Evolutionary conservation across 495 filamentous ascomycete species (phyloP), one percentile per base, ranked within the genome.

Genomic region (Aspergillus coremiiformis): DNA sequence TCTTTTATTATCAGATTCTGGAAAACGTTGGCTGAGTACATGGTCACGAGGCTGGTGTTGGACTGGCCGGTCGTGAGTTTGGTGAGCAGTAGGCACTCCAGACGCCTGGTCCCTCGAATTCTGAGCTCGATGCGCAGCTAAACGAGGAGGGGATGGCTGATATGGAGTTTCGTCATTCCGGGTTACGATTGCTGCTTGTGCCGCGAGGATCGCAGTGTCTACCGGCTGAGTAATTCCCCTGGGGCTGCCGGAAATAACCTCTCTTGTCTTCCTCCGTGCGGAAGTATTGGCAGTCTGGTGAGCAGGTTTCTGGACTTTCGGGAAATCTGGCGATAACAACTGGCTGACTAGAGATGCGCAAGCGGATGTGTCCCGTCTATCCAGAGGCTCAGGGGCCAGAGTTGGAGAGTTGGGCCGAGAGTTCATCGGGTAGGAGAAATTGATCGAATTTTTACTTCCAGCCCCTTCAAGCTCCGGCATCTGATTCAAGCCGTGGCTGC

Each of bases 351-450:
- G 54, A 20, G 54, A 57, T 17, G 47, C 33, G 7, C 54, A 44
- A 11, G 42, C 22, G 51, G 57, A 44, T 17, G 53, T 49, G 35
- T 60, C 43, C 46, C 39, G 53, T 1, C 45, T 46, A 54, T 63
- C 58, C 11, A 54, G 43, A 49, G 54, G 45, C 27, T 62, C 57
- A 12, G 29, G n/a, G 5, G 51, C 37, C 11, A 57, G 49, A n/a
- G 58, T 65, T 14, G 69, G 72, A 33, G 76, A 76, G 24, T 57
- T 76, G 1, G 68, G 65, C 4, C 74, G 73, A 17, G 78, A 69
- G 58, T 77, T 77, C 59, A 81, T 83, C 3, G 90, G 90, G 33
- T 90, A 88, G 6, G 90, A 96, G 60, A 93, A 94, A 67, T 96
- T 95, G 57, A 92, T 74, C 3, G 86, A 90, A 37, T 73, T 80